Evolutionary conservation across 2,329 filamentous ascomycete species (phyloP).

Genomic region (Sarocladium strictum): DNA sequence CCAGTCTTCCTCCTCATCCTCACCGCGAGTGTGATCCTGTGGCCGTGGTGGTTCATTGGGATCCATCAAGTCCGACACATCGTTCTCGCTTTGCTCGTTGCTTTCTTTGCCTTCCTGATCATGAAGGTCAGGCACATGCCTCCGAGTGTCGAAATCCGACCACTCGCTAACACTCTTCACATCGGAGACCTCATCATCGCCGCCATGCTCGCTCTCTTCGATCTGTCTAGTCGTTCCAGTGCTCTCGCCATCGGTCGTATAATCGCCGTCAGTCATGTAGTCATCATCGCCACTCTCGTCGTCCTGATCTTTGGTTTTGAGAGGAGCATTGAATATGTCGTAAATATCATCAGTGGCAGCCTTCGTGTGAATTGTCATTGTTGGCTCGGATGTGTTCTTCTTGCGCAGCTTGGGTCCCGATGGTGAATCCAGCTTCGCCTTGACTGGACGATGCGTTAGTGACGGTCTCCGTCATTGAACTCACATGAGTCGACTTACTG

Average conservation of each 20-base stretch:
- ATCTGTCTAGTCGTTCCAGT: constrained; percentile 71
- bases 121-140: constrained; percentile 54
- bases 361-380: constrained; percentile 94
- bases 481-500: constrained; percentile 48
- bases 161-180: constrained; percentile 69
- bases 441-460: constrained; percentile 50
- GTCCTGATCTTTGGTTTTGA: constrained; percentile 20
- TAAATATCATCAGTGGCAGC: constrained; percentile 98
- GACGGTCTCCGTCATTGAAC: constrained; percentile 21
- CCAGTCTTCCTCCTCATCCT: constrained; percentile 29
- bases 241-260: constrained; percentile 81
- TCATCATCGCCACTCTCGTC: constrained; percentile 50
- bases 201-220: constrained; percentile 34
- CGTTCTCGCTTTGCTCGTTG: constrained; percentile 28
- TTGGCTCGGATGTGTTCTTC: constrained; percentile 73
- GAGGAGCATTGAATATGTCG: constrained; percentile 87
- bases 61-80: constrained; percentile 34
- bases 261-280: constrained; percentile 65
- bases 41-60: constrained; percentile 19
- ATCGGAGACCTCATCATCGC: constrained; percentile 46
- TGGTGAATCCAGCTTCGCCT: constrained; percentile 87
- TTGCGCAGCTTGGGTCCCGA: constrained; percentile 78
- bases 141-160: constrained; percentile 78
- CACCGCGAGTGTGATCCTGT: constrained; percentile 27
- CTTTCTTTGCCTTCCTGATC: constrained; percentile 13